Conservation (phyloP, 2,329 filamentous ascomycete species). For the Trichophyton benhamiae region DNA sequence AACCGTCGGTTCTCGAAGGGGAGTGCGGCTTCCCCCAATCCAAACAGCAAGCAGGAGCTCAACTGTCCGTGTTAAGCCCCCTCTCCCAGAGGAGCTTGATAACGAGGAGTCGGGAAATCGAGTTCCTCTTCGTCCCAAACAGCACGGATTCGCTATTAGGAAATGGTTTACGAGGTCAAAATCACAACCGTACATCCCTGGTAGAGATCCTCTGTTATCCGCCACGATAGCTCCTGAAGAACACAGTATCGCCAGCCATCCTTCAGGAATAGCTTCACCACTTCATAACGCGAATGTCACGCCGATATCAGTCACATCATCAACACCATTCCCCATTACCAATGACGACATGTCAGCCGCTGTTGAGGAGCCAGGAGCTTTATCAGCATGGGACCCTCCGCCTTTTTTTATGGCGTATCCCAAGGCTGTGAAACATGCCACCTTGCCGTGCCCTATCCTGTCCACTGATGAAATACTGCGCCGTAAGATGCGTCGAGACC, state of each 20-base stretch:
- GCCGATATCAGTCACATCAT: constrained; percentile 1
- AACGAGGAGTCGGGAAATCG: constrained; percentile 19
- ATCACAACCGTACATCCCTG: constrained; percentile 17
- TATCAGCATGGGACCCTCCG: constrained; percentile 50
- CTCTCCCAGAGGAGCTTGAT: constrained; percentile 19
- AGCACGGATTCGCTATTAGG: constrained; percentile 28
- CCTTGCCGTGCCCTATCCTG: constrained; percentile 53
- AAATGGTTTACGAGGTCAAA: constrained; percentile 29
- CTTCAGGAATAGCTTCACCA: background rate
- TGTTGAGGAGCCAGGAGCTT: constrained; percentile 14
- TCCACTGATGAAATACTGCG: constrained; percentile 59
- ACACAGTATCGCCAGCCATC: background rate
- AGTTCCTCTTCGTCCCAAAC: constrained; percentile 25
- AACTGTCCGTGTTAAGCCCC: constrained; percentile 11
- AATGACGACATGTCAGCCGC: constrained; percentile 18
- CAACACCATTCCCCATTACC: constrained; percentile 16
- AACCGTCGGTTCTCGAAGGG: constrained; percentile 28
- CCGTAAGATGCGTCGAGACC: constrained; percentile 28
- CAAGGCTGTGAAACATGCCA: constrained; percentile 65
- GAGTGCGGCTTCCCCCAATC: constrained; percentile 25
- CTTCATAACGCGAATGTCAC: background rate
- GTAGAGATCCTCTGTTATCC: constrained; percentile 21
- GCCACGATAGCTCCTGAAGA: constrained; percentile 23
- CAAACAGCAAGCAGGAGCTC: constrained; percentile 22
- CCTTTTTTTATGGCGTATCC: constrained; percentile 80